A percentile compares a stretch with the other conserved stretches of the same genome.
Evolutionary conservation across 1,284 basidiomycete genomes (phyloP).

Genomic region (Ganoderma boninense): DNA sequence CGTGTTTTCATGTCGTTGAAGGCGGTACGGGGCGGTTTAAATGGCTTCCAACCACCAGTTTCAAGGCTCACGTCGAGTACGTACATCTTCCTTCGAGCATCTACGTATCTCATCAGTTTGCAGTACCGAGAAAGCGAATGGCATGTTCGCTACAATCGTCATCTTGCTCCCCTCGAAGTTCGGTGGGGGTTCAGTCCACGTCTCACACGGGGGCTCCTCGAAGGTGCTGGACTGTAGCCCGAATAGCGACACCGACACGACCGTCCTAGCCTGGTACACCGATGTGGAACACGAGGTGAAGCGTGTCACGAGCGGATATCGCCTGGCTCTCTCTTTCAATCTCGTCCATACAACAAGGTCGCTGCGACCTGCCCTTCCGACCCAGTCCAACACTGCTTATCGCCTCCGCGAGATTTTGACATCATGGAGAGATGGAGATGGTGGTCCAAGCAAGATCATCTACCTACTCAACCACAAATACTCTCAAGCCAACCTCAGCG

Average conservation of each 20-base stretch:
- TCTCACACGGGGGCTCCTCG: slow-evolving; percentile 45
- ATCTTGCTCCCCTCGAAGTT: slow-evolving; percentile 53
- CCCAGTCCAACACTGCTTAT: slow-evolving; percentile 10
- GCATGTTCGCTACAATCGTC: slow-evolving; percentile 56
- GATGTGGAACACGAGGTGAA: slow-evolving; percentile 56
- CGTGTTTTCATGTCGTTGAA: not conserved
- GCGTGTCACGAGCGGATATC: slow-evolving; percentile 52
- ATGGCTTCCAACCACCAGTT: slow-evolving; percentile 10
- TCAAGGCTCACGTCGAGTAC: slow-evolving; percentile 30
- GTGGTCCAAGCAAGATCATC: slow-evolving; percentile 28
- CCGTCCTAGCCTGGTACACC: slow-evolving; percentile 57
- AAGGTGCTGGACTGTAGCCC: slow-evolving; percentile 44
- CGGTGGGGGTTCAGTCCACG: slow-evolving; percentile 50
- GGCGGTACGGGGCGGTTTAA: not conserved
- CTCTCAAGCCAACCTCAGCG: slow-evolving; percentile 31
- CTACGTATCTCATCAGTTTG: not conserved
- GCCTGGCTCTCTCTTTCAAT: slow-evolving; percentile 56
- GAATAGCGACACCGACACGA: slow-evolving; percentile 41
- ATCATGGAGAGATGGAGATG: slow-evolving; percentile 30
- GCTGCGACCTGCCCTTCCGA: slow-evolving; percentile 26
- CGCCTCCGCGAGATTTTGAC: slow-evolving; percentile 25
- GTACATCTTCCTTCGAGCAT: not conserved
- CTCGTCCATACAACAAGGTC: slow-evolving; percentile 38
- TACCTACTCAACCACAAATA: slow-evolving; percentile 39
- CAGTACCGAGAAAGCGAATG: slow-evolving; percentile 50